Base-by-base conservation (phyloP, 768 basidiomycete species). In the Boletus rubropictus region DNA sequence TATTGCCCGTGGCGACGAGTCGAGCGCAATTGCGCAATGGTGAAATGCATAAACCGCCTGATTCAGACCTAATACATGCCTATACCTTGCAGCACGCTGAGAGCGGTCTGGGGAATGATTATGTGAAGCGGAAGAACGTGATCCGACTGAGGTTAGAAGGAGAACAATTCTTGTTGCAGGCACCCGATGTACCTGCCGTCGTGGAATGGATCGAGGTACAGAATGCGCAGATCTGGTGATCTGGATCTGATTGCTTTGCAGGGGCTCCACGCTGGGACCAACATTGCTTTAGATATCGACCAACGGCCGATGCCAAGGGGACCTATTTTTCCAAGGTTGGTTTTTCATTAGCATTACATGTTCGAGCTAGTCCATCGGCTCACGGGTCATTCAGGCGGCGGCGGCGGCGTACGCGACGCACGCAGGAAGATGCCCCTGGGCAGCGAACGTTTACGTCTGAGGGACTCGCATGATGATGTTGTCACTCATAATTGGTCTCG, bases 91-190 rank as follows among this genome's bases (percentile, higher is more conserved):
- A 95, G 64, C 68, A 86, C 55, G 91, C 92, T 7, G 94, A 97
- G 73, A 91, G 89, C 50, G 96, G 96, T 18, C 65, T 99, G 31
- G 96, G 91, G 27, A 92, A 89, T 49, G 96, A 99, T 65, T 99
- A 99, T 68, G 31, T 81, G 53, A 98, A 98, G 76, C 74, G 93
- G 52, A 86, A 81, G 72, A 89, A 98, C 64, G 95, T 98, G 37
- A 92, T 98, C 28, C 77, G 96, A 18, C 80, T 98, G 24, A 70
- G 95, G 48, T 71, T 92, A 53, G 92, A 96, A 64, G 96, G 95
- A 11, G 90, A 98, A 71, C 96, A 99, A 69, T 99, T 99, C 68
- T 71, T 99, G 56, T 58, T 99, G 56, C 95, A 99, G 68, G 89
- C 89, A 3, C 79, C 75, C 41, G 84, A 88, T 60, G 83, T 92